A percentile compares a stretch with the other conserved stretches of the same genome.
Conservation (phyloP, 176 grass and related monocot species). For the Hsuehochloa calcarea region DNA sequence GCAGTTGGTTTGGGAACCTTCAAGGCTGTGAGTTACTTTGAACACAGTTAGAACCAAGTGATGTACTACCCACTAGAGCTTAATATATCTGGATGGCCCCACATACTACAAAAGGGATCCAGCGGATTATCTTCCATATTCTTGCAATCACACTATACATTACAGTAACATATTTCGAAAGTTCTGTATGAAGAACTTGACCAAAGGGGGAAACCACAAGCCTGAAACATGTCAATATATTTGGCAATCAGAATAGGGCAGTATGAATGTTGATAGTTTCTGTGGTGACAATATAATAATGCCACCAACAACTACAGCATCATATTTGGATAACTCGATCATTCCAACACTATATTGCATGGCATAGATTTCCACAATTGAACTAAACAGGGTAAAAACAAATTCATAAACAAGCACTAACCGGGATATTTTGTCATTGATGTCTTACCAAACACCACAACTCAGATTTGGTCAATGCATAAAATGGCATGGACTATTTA, state of each 20-base stretch:
- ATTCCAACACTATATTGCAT: background rate
- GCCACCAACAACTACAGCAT: background rate
- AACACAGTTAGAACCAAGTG: background rate
- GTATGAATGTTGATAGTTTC: background rate
- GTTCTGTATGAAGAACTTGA: background rate
- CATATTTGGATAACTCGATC: background rate
- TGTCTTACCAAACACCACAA: background rate
- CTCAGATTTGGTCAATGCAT: background rate
- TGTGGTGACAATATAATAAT: background rate
- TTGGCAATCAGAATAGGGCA: background rate
- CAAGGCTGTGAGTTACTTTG: background rate
- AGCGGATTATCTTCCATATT: background rate
- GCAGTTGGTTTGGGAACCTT: background rate
- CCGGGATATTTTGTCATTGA: background rate
- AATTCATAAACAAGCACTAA: background rate
- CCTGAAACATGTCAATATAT: background rate
- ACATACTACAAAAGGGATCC: background rate
- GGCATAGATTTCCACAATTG: background rate
- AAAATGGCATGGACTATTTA: background rate
- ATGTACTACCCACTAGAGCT: background rate
- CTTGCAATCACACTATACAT: background rate
- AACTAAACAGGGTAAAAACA: background rate
- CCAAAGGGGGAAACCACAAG: background rate
- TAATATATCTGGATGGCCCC: background rate
- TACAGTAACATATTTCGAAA: background rate